A percentile compares a stretch with the other conserved stretches of the same genome.
Conservation (phyloP, 202 grass and related monocot genomes). For the Bolboschoenoplectus hybrid region DNA sequence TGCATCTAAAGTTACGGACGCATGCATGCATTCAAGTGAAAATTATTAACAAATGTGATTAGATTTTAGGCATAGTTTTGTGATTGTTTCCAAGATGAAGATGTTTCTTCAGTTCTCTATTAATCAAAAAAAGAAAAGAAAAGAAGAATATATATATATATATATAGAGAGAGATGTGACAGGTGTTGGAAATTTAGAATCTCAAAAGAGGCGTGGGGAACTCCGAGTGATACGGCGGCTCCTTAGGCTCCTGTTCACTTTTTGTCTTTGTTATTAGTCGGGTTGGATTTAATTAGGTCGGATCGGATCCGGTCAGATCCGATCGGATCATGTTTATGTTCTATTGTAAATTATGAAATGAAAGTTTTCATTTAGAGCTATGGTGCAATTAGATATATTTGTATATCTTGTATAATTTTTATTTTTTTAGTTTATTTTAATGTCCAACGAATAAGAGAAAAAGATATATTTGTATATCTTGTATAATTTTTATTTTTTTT, state of each 20-base stretch:
- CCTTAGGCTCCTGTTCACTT: slow-evolving; percentile 19
- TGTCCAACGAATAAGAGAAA: too few species aligned
- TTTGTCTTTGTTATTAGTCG: neutral
- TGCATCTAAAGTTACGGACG: neutral
- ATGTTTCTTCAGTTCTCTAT: slow-evolving; percentile 24
- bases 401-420: neutral
- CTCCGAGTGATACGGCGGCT: slow-evolving; percentile 40
- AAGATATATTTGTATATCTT: too few species aligned
- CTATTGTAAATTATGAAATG: neutral
- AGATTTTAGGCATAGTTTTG: neutral
- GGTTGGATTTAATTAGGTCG: neutral
- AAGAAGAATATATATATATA: neutral
- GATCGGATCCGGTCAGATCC: neutral
- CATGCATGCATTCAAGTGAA: neutral
- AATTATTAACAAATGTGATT: neutral
- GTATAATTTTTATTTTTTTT: too few species aligned
- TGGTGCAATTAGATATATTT: neutral
- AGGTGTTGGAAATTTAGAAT: slow-evolving; percentile 25
- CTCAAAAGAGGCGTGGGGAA: slow-evolving; percentile 32
- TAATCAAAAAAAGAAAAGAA: neutral
- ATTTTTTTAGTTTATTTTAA: neutral
- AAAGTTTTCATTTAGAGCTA: neutral
- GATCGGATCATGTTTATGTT: neutral
- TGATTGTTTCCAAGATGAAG: neutral
- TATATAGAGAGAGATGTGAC: neutral